Evolutionary conservation across 129 eudicot genomes (phyloP).

Genomic region (Deinandra increscens): DNA sequence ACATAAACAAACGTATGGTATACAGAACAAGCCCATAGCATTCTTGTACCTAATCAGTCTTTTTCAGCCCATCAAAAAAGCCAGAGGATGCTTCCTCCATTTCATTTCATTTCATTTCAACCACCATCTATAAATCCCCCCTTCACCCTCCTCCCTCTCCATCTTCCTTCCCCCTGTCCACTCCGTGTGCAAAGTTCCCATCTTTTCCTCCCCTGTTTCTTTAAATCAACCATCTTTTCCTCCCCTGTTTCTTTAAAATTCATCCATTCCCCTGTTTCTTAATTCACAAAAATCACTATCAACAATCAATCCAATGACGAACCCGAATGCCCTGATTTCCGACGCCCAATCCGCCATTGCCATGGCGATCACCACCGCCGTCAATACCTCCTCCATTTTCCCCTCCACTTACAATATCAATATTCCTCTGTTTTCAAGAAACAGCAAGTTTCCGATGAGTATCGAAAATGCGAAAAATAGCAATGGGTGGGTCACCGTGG

Average conservation of each 20-base stretch:
- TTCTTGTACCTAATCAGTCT: conserved; percentile 26
- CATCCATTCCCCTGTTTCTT: neutral
- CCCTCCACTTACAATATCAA: conserved; percentile 23
- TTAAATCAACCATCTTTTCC: conserved; percentile 22
- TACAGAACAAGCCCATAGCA: conserved; percentile 18
- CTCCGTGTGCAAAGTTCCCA: conserved; percentile 12
- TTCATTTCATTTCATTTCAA: too few relatives aligned
- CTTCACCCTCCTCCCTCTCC: conserved; percentile 17
- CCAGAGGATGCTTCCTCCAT: conserved; percentile 43
- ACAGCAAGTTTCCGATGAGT: conserved; percentile 38
- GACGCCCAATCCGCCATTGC: conserved; percentile 49
- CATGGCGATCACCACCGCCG: conserved; percentile 41
- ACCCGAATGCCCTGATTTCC: conserved; percentile 54
- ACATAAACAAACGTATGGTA: neutral
- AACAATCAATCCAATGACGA: conserved; percentile 51
- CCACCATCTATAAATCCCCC: conserved; percentile 48
- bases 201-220: conserved; percentile 15
- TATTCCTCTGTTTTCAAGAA: conserved; percentile 21
- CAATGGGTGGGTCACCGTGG: conserved; percentile 60
- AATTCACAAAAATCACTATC: neutral
- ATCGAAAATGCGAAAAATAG: conserved; percentile 39
- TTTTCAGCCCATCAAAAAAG: conserved; percentile 27
- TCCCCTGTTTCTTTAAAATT: neutral
- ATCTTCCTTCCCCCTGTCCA: conserved; percentile 3
- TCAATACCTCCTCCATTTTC: conserved; percentile 34